Evolutionary conservation across 768 basidiomycete species (phyloP).

Genomic region (Leucosporidium creatinivorum): DNA sequence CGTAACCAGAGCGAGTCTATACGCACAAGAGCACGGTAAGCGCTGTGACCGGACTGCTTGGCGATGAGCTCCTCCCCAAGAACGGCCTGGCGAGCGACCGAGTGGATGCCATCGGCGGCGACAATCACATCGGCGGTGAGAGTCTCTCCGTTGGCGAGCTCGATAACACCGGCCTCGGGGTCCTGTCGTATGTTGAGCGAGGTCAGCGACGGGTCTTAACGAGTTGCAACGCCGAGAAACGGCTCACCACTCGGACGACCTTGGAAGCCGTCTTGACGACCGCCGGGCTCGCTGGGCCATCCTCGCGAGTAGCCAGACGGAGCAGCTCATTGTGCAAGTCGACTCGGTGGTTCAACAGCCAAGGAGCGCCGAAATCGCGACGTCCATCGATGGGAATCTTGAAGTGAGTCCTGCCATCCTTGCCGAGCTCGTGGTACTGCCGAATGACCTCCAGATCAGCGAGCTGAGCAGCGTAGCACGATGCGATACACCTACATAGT

Average conservation of each 20-base stretch:
- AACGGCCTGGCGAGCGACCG: constrained; percentile 18
- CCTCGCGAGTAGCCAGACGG: constrained; percentile 3
- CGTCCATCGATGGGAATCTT: neutral
- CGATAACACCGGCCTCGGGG: neutral
- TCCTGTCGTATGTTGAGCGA: neutral
- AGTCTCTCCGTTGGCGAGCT: constrained; percentile 13
- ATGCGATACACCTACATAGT: no score
- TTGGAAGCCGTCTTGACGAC: no score
- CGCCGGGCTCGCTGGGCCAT: neutral
- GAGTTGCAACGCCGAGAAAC: no score
- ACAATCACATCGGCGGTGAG: constrained; percentile 28
- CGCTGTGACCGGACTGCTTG: no score
- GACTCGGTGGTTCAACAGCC: constrained; percentile 30
- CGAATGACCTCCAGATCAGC: no score
- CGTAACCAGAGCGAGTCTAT: no score
- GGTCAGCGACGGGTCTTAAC: no score
- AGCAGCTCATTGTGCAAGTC: constrained; percentile 26
- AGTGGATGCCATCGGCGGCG: constrained; percentile 34
- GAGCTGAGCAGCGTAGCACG: no score
- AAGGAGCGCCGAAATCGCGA: constrained; percentile 13
- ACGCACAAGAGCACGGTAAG: no score
- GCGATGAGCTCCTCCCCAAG: neutral
- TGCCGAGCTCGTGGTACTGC: no score
- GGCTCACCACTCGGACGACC: no score
- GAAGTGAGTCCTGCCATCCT: neutral